Conservation (phyloP, 2,329 filamentous ascomycete genomes). For the Talaromyces islandicus region DNA sequence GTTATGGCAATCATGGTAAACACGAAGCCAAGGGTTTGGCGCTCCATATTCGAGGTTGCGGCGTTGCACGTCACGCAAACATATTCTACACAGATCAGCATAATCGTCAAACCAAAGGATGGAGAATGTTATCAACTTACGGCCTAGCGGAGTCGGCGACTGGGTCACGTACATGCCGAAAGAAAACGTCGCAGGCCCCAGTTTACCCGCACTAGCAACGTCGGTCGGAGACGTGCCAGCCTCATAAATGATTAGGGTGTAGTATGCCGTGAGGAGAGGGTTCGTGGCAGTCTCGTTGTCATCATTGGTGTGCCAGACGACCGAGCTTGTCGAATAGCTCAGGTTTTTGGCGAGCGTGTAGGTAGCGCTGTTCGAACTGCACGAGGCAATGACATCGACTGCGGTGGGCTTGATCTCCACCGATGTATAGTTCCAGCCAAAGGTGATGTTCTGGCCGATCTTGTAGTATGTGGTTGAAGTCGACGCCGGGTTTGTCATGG, state of each 20-base stretch:
- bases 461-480: constrained; percentile 56
- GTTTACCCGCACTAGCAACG: constrained; percentile 48
- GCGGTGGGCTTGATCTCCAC: constrained; percentile 52
- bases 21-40: constrained; percentile 51
- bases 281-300: constrained; percentile 45
- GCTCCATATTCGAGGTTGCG: constrained; percentile 48
- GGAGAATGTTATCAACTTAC: too few species aligned
- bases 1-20: constrained; percentile 52
- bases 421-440: constrained; percentile 65
- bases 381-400: constrained; percentile 58
- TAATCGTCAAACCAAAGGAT: too few species aligned
- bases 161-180: constrained; percentile 61
- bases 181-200: constrained; percentile 46
- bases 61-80: constrained; percentile 52
- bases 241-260: constrained; percentile 60
- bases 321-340: constrained; percentile 46
- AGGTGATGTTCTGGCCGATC: constrained; percentile 57
- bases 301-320: constrained; percentile 56
- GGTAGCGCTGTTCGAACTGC: constrained; percentile 51
- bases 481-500: constrained; percentile 54
- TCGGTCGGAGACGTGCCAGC: constrained; percentile 47
- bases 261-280: constrained; percentile 54
- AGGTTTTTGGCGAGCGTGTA: constrained; percentile 60
- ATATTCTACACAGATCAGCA: too few species aligned
- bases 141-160: constrained; percentile 43